Percentiles rank a stretch among this genome's conserved stretches.
Conservation (phyloP, 345 rosid genomes). For the Cardamine occulta region DNA sequence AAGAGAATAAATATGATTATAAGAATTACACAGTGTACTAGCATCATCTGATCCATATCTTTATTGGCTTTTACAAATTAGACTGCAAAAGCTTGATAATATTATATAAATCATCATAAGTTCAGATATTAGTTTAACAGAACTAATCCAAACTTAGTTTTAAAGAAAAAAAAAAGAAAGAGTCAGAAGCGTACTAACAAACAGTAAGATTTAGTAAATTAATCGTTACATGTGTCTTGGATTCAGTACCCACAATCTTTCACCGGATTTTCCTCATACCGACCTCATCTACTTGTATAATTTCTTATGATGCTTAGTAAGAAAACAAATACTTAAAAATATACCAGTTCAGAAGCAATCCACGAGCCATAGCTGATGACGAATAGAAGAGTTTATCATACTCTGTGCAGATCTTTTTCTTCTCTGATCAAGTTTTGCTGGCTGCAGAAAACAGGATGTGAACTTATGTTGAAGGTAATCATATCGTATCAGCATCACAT, state of each 20-base stretch:
- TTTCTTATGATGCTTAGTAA: not conserved
- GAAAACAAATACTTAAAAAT: not conserved
- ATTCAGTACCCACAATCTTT: conserved; percentile 29
- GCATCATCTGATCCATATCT: conserved; percentile 10
- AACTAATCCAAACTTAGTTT: conserved; percentile 8
- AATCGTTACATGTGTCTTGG: conserved; percentile 34
- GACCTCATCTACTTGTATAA: conserved; percentile 6
- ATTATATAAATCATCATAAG: not conserved
- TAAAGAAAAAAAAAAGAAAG: not conserved
- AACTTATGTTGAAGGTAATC: conserved; percentile 16
- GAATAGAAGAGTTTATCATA: not conserved
- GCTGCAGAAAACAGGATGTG: too few relatives aligned
- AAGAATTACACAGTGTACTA: not conserved
- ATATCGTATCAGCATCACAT: not conserved
- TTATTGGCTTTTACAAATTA: not conserved
- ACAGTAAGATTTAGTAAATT: not conserved
- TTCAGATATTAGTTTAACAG: conserved; percentile 20
- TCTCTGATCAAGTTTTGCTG: not conserved
- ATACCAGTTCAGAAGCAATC: conserved; percentile 29
- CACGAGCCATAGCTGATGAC: conserved; percentile 2
- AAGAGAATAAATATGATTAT: not conserved
- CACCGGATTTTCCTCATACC: conserved; percentile 35
- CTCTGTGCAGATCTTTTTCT: conserved; percentile 4
- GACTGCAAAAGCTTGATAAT: conserved; percentile 1
- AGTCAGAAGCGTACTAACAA: too few relatives aligned